Evolutionary conservation across 352 stramenopile species (phyloP).

Genomic region (Salisapilia sapeloensis): DNA sequence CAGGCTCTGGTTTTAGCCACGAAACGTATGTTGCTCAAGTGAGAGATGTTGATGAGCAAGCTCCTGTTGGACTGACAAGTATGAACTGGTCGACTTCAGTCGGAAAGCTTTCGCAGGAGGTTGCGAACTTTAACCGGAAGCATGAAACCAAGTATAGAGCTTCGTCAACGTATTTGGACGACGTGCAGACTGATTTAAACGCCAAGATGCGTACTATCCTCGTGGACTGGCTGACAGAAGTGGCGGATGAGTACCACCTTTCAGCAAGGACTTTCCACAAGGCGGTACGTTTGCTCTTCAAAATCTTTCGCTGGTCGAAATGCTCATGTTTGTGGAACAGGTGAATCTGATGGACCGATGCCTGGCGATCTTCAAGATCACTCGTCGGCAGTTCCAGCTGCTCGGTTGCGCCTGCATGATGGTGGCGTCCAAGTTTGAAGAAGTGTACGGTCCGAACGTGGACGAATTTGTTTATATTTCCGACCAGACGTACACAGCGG

Average conservation of each 20-base stretch:
- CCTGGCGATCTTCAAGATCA: constrained; percentile 68
- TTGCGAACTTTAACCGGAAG: constrained; percentile 45
- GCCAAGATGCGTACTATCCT: constrained; percentile 99
- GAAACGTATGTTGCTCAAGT: constrained; percentile 28
- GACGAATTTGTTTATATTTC: constrained; percentile 97
- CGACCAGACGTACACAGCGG: constrained; percentile 87
- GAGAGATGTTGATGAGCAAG: constrained; percentile 47
- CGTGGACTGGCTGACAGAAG: constrained; percentile 97
- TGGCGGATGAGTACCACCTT: constrained; percentile 73
- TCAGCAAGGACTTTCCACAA: constrained; percentile 73
- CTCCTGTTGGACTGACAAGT: constrained; percentile 8
- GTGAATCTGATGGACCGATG: constrained; percentile 77
- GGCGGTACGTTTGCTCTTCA: constrained; percentile 13
- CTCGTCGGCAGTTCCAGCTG: constrained; percentile 88
- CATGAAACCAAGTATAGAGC: constrained; percentile 64
- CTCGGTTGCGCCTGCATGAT: constrained; percentile 92
- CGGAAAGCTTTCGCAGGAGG: constrained; percentile 35
- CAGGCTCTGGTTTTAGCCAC: constrained; percentile 55
- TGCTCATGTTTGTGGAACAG: constrained; percentile 5
- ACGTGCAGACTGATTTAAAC: constrained; percentile 95
- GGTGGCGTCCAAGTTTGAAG: constrained; percentile 95
- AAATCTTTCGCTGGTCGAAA: neutral
- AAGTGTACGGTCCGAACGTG: constrained; percentile 88
- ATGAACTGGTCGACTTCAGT: constrained; percentile 12
- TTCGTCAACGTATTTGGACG: constrained; percentile 38